Base-by-base conservation (phyloP, 1,139 yeast species). In the Zhuliangozyma blackwelliae region DNA sequence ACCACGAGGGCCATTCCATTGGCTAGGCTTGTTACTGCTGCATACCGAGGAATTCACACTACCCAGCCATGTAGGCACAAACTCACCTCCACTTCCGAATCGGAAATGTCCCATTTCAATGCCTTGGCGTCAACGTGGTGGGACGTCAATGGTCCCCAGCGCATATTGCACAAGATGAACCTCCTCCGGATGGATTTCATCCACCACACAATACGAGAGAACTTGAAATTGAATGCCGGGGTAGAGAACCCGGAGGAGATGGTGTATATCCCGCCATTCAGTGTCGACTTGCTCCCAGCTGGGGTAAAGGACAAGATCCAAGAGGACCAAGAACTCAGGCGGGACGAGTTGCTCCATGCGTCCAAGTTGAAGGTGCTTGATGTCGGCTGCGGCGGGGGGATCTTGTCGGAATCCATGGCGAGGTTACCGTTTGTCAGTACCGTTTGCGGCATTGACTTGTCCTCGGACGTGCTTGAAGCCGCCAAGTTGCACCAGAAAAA, bases 301-400 rank as follows among this genome's bases (percentile, higher is more conserved):
- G 68, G 65, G 12, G 68, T 82, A 29, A 60, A 73, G 29, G 45
- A 53, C 7, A 67, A 69, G 37, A 78, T 83, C 27, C 49, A 68
- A n/a, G 44, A 51, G 13, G 81, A 78, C 42, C 76, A 76, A 41
- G 68, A 70, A 10, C 48, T 46, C 8, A 68, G 73, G 34, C 59
- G 78, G 38, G 64, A 66, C 20, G 65, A 66, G 30, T 48, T 76
- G 28, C 55, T 70, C 31, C 41, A 47, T 5, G 48, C 52, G 0
- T 48, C 63, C 30, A 60, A 69, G 35, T 61, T 78, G 36, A 59
- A 62, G 10, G 90, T 81, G 1, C 63, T 92, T 42, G 99, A 92
- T 55, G 82, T 92, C 38, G 99, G 99, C 0, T 94, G 98, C 55
- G 99, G 99, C 19, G 99, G 98, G 7, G 99, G 99, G 0, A 82